Conservation (phyloP, 148 eudicot species). For the Camellia sinensis region DNA sequence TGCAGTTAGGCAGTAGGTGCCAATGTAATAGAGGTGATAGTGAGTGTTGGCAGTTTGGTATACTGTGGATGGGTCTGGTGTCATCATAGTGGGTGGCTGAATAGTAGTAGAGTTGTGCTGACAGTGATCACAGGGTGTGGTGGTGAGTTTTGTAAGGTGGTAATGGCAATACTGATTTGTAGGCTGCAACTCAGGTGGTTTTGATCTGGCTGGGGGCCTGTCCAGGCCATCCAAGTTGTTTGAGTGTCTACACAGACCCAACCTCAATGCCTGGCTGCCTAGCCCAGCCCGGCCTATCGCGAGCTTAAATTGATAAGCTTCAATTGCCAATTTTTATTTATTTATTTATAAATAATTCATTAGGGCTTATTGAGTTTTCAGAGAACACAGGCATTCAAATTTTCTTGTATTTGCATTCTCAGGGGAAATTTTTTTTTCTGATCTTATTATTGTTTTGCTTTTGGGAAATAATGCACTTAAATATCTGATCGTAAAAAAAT, state of each 20-base stretch:
- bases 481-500: background rate
- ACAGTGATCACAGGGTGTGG: background rate
- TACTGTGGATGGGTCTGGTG: background rate
- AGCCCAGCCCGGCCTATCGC: background rate
- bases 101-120: background rate
- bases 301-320: background rate
- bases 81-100: background rate
- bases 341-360: no score
- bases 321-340: no score
- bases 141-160: background rate
- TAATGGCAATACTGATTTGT: background rate
- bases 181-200: background rate
- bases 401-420: no score
- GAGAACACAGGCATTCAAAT: no score
- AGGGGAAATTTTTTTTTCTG: no score
- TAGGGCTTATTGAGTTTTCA: no score
- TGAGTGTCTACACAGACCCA: background rate
- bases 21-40: background rate
- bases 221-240: background rate
- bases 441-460: no score
- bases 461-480: background rate
- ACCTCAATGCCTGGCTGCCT: background rate
- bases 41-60: background rate
- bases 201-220: background rate
- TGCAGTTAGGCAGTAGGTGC: background rate